A percentile compares a stretch with the other conserved stretches of the same genome.
Evolutionary conservation across 805 yeast genomes (phyloP).

Genomic region (Clavispora phyllophila): DNA sequence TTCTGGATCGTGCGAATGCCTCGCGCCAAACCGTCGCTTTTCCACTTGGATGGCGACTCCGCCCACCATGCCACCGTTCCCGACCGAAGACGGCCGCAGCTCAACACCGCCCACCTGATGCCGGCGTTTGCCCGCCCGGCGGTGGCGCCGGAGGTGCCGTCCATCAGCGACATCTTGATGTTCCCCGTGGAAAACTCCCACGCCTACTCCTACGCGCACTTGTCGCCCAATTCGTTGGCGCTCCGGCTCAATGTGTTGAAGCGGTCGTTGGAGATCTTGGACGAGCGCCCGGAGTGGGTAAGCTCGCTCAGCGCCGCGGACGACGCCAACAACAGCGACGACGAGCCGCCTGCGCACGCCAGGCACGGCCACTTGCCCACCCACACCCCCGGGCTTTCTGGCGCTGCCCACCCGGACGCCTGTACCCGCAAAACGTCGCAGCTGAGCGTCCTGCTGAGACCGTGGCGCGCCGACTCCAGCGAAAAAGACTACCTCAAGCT

Average conservation of each 20-base stretch:
- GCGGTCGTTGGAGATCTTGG: constrained; percentile 67
- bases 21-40: neutral
- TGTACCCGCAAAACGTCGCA: neutral
- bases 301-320: constrained; percentile 14
- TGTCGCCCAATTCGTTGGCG: constrained; percentile 76
- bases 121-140: neutral
- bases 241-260: constrained; percentile 69
- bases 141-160: constrained; percentile 4
- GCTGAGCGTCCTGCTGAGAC: neutral
- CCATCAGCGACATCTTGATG: constrained; percentile 40
- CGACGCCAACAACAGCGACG: constrained; percentile 4
- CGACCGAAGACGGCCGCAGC: neutral
- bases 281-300: constrained; percentile 54
- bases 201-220: constrained; percentile 78
- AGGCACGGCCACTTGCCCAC: constrained; percentile 4
- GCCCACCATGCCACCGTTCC: neutral
- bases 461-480: constrained; percentile 11
- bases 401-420: too few relatives aligned
- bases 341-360: constrained; percentile 4
- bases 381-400: too few relatives aligned
- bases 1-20: too few relatives aligned
- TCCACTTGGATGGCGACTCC: neutral
- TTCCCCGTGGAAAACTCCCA: constrained; percentile 79
- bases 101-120: neutral
- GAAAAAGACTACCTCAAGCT: constrained; percentile 20